Percentiles rank a stretch among this genome's conserved stretches.
These are phyloP conservation scores for Phyllostachys edulis DNA, from an alignment of 176 grass and related monocot species.

Conservation along the genomic window DNA sequence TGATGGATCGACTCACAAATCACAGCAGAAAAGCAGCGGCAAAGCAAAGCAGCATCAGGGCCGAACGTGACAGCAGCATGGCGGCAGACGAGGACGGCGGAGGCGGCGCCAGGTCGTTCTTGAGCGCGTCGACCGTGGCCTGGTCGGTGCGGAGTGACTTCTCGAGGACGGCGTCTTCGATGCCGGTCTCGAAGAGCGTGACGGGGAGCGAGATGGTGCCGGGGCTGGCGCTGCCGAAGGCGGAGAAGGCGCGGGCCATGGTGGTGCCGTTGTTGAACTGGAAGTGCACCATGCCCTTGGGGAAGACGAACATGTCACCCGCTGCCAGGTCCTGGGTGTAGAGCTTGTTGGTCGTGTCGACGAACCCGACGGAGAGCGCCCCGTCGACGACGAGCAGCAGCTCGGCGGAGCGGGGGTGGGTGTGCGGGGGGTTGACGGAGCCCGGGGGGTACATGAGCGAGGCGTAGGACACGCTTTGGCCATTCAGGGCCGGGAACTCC, in stretches of 20 bases:
- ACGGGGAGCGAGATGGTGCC: constrained; percentile 15
- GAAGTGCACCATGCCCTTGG: constrained; percentile 56
- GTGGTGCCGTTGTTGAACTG: constrained; percentile 33
- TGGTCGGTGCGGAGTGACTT: constrained; percentile 34
- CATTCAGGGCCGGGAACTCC: constrained; percentile 52
- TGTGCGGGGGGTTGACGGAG: constrained; percentile 45
- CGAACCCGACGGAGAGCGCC: constrained; percentile 10
- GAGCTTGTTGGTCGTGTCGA: too few relatives aligned
- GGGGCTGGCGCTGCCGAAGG: background rate
- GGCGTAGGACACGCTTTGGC: constrained; percentile 48
- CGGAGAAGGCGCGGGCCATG: constrained; percentile 5
- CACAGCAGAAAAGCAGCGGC: background rate
- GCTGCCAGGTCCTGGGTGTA: too few relatives aligned
- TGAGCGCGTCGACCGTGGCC: constrained; percentile 17
- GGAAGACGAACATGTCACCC: constrained; percentile 55
- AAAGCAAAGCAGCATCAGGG: background rate
- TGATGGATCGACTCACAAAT: too few relatives aligned
- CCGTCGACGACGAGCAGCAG: constrained; percentile 31
- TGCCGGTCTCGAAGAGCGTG: constrained; percentile 38
- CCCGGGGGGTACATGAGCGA: constrained; percentile 21
- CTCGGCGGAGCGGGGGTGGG: constrained; percentile 34
- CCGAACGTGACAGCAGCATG: background rate
- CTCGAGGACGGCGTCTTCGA: constrained; percentile 31
- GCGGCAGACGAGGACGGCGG: background rate
- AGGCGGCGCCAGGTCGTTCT: background rate